These are phyloP conservation scores for Phytophthora sansomeana DNA, from an alignment of 352 stramenopile genomes.

Conservation along the genomic window DNA sequence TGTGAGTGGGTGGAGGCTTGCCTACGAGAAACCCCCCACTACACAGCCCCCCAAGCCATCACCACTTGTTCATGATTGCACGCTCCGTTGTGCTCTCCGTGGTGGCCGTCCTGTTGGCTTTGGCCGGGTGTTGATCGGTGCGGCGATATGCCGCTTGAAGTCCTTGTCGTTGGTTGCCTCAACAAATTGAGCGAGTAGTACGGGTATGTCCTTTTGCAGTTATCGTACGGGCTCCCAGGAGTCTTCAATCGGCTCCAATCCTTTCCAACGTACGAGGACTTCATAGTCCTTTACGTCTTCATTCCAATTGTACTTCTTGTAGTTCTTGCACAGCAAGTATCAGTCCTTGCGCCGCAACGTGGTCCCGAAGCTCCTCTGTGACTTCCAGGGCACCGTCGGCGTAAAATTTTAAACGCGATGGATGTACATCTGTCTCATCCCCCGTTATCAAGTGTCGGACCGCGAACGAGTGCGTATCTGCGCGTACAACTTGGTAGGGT, in stretches of 20 bases:
- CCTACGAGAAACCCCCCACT: too few relatives aligned
- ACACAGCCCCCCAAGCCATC: slow-evolving; percentile 22
- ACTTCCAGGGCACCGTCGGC: slow-evolving; percentile 31
- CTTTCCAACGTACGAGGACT: slow-evolving; percentile 18
- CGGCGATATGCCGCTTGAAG: background rate
- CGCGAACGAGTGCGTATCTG: slow-evolving; percentile 28
- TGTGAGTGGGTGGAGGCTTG: too few relatives aligned
- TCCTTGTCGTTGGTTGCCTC: background rate
- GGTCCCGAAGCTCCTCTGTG: slow-evolving; percentile 34
- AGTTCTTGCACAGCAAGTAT: slow-evolving; percentile 15
- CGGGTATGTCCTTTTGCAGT: slow-evolving; percentile 7
- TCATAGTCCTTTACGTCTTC: slow-evolving; percentile 10
- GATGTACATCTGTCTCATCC: slow-evolving; percentile 32
- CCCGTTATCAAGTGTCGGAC: slow-evolving; percentile 25
- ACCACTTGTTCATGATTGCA: background rate
- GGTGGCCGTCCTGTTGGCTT: background rate
- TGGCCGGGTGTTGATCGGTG: background rate
- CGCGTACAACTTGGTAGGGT: slow-evolving; percentile 28
- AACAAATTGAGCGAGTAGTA: background rate
- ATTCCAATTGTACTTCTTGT: slow-evolving; percentile 8
- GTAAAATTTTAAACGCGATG: slow-evolving; percentile 44
- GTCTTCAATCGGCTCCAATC: slow-evolving; percentile 21
- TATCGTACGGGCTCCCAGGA: slow-evolving; percentile 16
- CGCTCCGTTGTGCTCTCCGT: background rate
- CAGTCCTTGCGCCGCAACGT: slow-evolving; percentile 29